Evolutionary conservation across 331 rosid species (phyloP).

Genomic region (Arachis monticola): DNA sequence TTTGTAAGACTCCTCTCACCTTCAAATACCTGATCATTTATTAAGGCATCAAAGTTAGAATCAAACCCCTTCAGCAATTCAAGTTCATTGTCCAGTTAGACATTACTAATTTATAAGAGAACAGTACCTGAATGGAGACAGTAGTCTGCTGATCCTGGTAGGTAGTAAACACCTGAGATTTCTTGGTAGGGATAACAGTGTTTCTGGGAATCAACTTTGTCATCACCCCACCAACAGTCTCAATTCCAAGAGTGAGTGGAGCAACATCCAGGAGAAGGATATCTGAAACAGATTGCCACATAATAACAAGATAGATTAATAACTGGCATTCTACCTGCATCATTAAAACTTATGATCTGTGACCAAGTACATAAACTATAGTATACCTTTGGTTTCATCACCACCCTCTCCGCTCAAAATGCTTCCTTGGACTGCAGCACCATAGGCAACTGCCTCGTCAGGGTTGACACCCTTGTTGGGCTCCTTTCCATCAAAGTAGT

Average conservation of each 20-base stretch:
- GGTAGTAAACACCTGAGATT: constrained; percentile 94
- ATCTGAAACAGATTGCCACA: constrained; percentile 47
- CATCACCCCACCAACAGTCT: constrained; percentile 98
- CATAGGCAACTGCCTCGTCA: constrained; percentile 94
- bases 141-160: constrained; percentile 98
- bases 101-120: not conserved
- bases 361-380: not conserved
- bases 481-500: constrained; percentile 89
- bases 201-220: constrained; percentile 98
- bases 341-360: not conserved
- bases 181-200: constrained; percentile 94
- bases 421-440: constrained; percentile 96
- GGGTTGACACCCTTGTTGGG: constrained; percentile 96
- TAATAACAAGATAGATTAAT: not conserved
- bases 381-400: constrained; percentile 81
- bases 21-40: constrained; percentile 65
- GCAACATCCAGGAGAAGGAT: constrained; percentile 93
- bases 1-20: constrained; percentile 99
- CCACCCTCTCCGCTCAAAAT: constrained; percentile 98
- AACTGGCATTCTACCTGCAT: not conserved
- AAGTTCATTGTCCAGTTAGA: not conserved
- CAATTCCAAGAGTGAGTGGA: constrained; percentile 93
- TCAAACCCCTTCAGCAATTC: not conserved
- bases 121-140: constrained; percentile 85
- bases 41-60: not conserved